Evolutionary conservation across 2,329 filamentous ascomycete genomes (phyloP).

Genomic region (Epichloe sylvatica): DNA sequence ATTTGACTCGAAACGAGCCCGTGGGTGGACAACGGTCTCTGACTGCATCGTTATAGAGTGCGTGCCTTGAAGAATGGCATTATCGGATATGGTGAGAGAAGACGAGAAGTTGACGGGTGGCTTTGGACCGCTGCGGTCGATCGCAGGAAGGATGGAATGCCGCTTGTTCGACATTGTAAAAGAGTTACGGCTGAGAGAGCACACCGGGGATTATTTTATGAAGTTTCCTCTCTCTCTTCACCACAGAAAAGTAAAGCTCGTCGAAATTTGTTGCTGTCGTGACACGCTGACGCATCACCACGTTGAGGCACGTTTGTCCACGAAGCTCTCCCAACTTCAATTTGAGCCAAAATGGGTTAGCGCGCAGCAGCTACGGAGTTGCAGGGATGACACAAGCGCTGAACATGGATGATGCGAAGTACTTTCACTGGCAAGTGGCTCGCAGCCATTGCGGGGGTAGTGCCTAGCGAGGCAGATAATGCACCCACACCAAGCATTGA

Average conservation of each 20-base stretch:
- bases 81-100: constrained; percentile 47
- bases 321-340: neutral
- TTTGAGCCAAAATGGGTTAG: neutral
- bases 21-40: constrained; percentile 74
- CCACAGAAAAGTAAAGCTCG: too few relatives aligned
- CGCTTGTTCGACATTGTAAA: constrained; percentile 33
- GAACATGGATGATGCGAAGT: neutral
- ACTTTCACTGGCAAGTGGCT: neutral
- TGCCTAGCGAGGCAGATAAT: constrained; percentile 18
- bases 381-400: neutral
- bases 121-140: constrained; percentile 40
- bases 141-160: constrained; percentile 40
- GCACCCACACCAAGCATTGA: constrained; percentile 20
- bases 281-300: neutral
- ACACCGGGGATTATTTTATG: too few relatives aligned
- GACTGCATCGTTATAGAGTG: constrained; percentile 67
- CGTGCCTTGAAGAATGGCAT: constrained; percentile 51
- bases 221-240: too few relatives aligned
- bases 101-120: constrained; percentile 49
- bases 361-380: neutral
- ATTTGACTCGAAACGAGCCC: constrained; percentile 63
- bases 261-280: too few relatives aligned
- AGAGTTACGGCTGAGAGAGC: neutral
- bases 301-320: neutral
- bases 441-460: constrained; percentile 6